Base-by-base conservation (phyloP, 2,329 filamentous ascomycete species). In the Aspergillus transmontanensis region DNA sequence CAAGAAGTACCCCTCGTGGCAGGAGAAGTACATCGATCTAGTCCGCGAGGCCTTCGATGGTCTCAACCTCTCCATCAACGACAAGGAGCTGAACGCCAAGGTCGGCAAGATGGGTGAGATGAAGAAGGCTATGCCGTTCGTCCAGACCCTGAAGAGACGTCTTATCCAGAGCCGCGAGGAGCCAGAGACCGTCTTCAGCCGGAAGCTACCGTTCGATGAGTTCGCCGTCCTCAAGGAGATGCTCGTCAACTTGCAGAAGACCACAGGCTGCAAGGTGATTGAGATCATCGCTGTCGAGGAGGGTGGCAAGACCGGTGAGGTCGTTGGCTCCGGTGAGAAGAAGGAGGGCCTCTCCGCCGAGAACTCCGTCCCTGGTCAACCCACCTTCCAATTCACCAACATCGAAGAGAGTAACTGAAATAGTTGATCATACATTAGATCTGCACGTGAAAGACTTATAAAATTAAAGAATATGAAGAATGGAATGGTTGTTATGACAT, bases 81-180 rank as follows among this genome's bases (percentile, higher is more conserved):
- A 96, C 76, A 96, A 96, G 83, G 88, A 87, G 61, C 83, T 97
- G 54, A 91, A 89, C 72, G 89, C 88, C 69, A 86, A 89, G 74
- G 89, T 97, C 62, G 88, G 88, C 70, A 96, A 96, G 83, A 84
- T 93, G 74, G 89, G 88, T 50, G 79, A 81, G 67, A 93, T 93
- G 86, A 99, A 98, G 87, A 95, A 96, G 82, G 94, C 93, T 2
- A 98, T 98, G 94, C 95, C 95, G 0, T 98, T 97, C 74, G 89
- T 97, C 57, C 94, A 98, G 81, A 81, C 78, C 7, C 83, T 98
- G 64, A 97, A 97, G 89, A 91, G 87, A 78, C 88, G 92, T 58
- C 86, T 99, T 61, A 84, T 93, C 62, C 75, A 76, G 43, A 84
- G 85, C 57, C 90, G 91, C 65, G 88, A 94, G 79, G 80, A 83